Evolutionary conservation across 2,329 filamentous ascomycete species (phyloP), one percentile per base, ranked within the genome.

Genomic region (Cladorrhinum sp.): DNA sequence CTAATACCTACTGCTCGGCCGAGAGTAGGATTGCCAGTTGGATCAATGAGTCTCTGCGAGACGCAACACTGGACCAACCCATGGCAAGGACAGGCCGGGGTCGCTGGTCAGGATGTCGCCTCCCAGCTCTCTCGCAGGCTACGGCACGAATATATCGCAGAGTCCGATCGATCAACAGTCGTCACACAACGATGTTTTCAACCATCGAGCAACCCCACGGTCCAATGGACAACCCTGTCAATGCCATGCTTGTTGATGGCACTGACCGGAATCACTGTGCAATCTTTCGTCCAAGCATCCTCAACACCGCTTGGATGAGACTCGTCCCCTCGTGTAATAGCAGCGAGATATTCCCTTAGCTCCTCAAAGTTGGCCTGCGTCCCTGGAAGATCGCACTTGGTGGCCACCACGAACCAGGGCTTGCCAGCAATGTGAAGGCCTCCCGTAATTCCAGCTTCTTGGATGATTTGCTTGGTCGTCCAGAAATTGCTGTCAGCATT

Each of bases 321-420:
- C 60, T 82, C 80, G 20, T 77, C 75, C 1, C 89, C 88, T 0
- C 77, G 78, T 55, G 84, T 84, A 23, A 98, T 81, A 3, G 77
- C 78, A 3, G 83, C 79, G 3, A 99, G 76, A 74, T 97, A 96
- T 8, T 76, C 75, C 66, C 86, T 86, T 66, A 99, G 77, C 55
- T 77, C 75, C 36, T 74, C 75, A 72, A 91, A 99, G 71, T 95
- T 96, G 23, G 86, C 83, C 72, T 92, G 84, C 1, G 95, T 96
- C 2, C 83, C 83, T 2, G 87, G 85, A 58, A 96, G 73, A 72
- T 98, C 93, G 0, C 91, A 93, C 76, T 98, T 98, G 20, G 93
- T 97, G 1, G 91, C 93, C 49, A 97, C 87, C 4, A 97, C 93
- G 69, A 96, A 95, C 95, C 95, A 99, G 0, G 95, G 93, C 77